phyloP scores from a whole-genome alignment of 768 basidiomycete genomes.

The Leccinum pellstonianum region DNA sequence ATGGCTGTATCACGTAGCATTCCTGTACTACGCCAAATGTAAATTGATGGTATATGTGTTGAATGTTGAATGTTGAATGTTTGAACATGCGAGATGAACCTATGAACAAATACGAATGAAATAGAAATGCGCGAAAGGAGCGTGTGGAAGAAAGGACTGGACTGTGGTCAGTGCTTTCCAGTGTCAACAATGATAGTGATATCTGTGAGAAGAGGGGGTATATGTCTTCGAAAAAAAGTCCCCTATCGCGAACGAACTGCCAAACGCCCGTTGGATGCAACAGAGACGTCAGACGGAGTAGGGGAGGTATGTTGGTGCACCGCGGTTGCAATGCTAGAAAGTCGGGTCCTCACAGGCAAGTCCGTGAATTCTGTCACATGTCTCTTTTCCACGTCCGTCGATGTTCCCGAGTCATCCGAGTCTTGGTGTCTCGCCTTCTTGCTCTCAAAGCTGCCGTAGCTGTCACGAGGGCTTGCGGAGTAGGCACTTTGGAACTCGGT shows the following conservation, averaged over 20 bases:
- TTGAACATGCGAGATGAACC: slow-evolving; percentile 18
- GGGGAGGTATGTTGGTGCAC: slow-evolving; percentile 42
- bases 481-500: slow-evolving; percentile 88
- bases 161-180: slow-evolving; percentile 14
- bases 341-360: slow-evolving; percentile 48
- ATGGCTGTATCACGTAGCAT: slow-evolving; percentile 24
- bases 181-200: slow-evolving; percentile 22
- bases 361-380: slow-evolving; percentile 37
- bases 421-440: slow-evolving; percentile 24
- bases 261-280: slow-evolving; percentile 27
- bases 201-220: background rate
- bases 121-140: slow-evolving; percentile 19
- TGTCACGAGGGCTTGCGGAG: slow-evolving; percentile 69
- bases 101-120: slow-evolving; percentile 28
- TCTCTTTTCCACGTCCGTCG: slow-evolving; percentile 29
- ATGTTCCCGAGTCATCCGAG: slow-evolving; percentile 32
- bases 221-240: slow-evolving; percentile 25
- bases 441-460: slow-evolving; percentile 50
- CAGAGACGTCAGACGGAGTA: slow-evolving; percentile 41
- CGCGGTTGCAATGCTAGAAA: slow-evolving; percentile 54
- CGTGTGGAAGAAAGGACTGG: slow-evolving; percentile 17
- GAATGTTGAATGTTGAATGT: slow-evolving; percentile 9
- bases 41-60: slow-evolving; percentile 26
- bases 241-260: slow-evolving; percentile 21
- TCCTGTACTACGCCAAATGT: slow-evolving; percentile 23